These are phyloP conservation scores for Solanum pinnatisectum DNA, from an alignment of 257 asterid species.

Conservation along the genomic window DNA sequence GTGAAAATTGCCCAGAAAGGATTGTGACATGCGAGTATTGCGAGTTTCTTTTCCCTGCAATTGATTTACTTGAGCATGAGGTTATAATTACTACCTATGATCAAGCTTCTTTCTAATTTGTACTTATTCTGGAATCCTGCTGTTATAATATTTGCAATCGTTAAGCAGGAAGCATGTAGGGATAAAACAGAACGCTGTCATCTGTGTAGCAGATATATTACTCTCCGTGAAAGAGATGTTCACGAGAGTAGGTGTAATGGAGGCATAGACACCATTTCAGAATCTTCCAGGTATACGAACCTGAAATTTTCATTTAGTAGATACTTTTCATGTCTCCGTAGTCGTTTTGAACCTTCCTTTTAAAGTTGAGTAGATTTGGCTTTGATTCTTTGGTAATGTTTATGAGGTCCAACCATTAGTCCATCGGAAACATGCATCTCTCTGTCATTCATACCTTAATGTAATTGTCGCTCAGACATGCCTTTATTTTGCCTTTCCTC, in stretches of 20 bases:
- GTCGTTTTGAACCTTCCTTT: background rate
- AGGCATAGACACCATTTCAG: slow-evolving; percentile 38
- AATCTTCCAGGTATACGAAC: slow-evolving; percentile 63
- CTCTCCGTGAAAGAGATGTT: slow-evolving; percentile 64
- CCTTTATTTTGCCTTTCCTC: background rate
- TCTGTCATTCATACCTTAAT: background rate
- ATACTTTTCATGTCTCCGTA: background rate
- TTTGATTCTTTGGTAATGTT: background rate
- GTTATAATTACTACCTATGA: slow-evolving; percentile 19
- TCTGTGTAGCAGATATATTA: slow-evolving; percentile 64
- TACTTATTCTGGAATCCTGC: background rate
- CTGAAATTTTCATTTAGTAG: background rate
- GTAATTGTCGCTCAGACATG: background rate
- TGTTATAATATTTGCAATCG: slow-evolving; percentile 1
- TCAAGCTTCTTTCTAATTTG: background rate
- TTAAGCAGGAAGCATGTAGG: slow-evolving; percentile 77
- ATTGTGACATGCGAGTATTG: too few species aligned
- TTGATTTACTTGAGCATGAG: slow-evolving; percentile 89
- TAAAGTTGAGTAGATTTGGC: background rate
- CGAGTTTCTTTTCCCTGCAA: slow-evolving; percentile 86
- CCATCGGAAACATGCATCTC: background rate
- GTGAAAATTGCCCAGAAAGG: too few species aligned
- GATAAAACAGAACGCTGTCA: slow-evolving; percentile 74
- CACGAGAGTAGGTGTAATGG: slow-evolving; percentile 67
- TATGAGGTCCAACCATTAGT: background rate